phyloP scores from a whole-genome alignment of 176 grass and related monocot genomes.

The Areca catechu region DNA sequence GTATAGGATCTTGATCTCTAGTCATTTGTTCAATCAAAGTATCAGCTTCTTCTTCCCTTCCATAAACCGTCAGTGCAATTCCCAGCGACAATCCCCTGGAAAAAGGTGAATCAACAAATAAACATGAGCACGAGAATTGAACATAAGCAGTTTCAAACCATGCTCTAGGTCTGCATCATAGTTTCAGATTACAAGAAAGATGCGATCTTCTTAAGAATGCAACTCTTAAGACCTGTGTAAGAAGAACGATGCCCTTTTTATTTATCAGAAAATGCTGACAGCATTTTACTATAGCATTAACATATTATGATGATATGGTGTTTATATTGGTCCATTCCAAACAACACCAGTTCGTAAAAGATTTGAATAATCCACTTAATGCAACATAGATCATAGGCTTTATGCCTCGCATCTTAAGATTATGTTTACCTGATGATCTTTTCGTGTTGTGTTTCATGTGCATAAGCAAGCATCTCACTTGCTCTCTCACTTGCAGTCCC shows the following conservation, averaged over 20 bases:
- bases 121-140: neutral
- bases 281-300: too few species aligned
- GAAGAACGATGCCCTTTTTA: neutral
- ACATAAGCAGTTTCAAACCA: too few species aligned
- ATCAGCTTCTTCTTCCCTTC: slow-evolving; percentile 94
- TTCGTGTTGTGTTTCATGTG: slow-evolving; percentile 98
- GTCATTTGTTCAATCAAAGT: slow-evolving; percentile 95
- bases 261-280: neutral
- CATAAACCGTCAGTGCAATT: slow-evolving; percentile 92
- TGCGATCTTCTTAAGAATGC: too few species aligned
- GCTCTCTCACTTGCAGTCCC: slow-evolving; percentile 88
- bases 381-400: too few species aligned
- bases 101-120: neutral
- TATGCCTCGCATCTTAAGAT: neutral
- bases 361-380: too few species aligned
- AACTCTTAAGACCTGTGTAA: too few species aligned
- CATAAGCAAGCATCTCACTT: slow-evolving; percentile 87
- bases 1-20: slow-evolving; percentile 98
- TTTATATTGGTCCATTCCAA: too few species aligned
- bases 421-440: slow-evolving; percentile 81
- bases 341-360: too few species aligned
- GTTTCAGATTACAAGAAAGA: too few species aligned
- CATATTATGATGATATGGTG: too few species aligned
- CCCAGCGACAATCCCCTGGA: slow-evolving; percentile 81
- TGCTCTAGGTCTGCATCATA: too few species aligned